phyloP scores from a whole-genome alignment of 805 yeast species.

The Wickerhamomyces hampshirensis region DNA sequence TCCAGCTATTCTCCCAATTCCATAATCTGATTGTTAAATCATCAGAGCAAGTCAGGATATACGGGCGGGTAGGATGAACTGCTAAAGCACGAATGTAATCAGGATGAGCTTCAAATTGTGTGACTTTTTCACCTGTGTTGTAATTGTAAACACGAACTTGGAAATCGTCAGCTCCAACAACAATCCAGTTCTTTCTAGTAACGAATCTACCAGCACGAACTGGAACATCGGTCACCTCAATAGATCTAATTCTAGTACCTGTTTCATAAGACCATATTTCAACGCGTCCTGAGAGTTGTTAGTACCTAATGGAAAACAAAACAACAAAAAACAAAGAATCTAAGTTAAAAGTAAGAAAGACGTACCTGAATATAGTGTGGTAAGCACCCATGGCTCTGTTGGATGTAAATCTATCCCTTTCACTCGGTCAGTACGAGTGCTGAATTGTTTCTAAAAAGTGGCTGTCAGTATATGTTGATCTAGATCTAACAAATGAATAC shows the following conservation, averaged over 20 bases:
- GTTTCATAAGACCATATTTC: constrained; percentile 96
- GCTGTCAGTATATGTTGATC: constrained; percentile 3
- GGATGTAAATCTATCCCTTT: constrained; percentile 98
- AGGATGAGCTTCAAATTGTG: constrained; percentile 97
- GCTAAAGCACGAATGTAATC: constrained; percentile 93
- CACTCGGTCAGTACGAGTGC: constrained; percentile 92
- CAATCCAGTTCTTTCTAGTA: constrained; percentile 95
- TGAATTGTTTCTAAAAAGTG: constrained; percentile 61
- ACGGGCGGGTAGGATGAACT: constrained; percentile 91
- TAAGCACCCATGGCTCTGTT: constrained; percentile 92
- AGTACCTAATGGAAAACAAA: neutral
- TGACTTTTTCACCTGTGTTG: constrained; percentile 90
- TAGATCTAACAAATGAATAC: neutral
- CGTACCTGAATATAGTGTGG: constrained; percentile 86
- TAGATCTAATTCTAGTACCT: constrained; percentile 72
- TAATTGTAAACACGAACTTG: constrained; percentile 90
- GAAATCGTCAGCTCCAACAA: constrained; percentile 95
- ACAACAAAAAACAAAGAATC: neutral
- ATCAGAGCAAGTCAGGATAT: constrained; percentile 83
- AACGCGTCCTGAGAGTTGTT: constrained; percentile 35
- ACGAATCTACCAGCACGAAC: constrained; percentile 93
- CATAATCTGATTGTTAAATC: constrained; percentile 89
- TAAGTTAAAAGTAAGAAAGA: neutral
- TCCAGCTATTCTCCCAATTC: constrained; percentile 98
- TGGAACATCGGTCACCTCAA: constrained; percentile 94